A percentile compares a stretch with the other conserved stretches of the same genome.
Conservation (phyloP, 768 basidiomycete species). For the Rhizopogon vinicolor region DNA sequence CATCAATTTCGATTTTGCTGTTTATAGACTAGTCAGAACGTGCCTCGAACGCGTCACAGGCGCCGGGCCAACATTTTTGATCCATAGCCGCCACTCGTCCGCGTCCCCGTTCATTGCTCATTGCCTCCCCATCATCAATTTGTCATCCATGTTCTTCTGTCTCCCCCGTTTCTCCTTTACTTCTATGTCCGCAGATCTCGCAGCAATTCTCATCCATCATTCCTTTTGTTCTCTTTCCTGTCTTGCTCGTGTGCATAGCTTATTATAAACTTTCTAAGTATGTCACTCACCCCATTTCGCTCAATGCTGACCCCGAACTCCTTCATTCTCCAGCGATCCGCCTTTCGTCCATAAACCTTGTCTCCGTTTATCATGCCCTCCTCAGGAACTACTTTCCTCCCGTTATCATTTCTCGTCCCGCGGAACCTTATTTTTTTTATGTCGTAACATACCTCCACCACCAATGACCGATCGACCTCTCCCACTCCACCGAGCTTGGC, state of each 20-base stretch:
- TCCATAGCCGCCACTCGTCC: too few species aligned
- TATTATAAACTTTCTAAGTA: too few species aligned
- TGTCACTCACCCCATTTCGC: too few species aligned
- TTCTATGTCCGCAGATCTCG: background rate
- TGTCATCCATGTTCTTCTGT: background rate
- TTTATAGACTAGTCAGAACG: too few species aligned
- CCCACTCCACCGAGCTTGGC: background rate
- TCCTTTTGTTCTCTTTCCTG: background rate
- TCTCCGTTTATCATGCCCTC: background rate
- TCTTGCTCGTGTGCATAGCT: background rate
- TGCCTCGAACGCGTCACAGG: too few species aligned
- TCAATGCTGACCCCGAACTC: too few species aligned
- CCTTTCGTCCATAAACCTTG: too few species aligned
- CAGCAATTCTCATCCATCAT: background rate
- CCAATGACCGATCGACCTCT: background rate
- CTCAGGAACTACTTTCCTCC: background rate
- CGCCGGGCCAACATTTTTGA: too few species aligned
- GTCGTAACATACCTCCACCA: background rate
- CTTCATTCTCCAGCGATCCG: too few species aligned
- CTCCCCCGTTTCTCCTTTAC: background rate
- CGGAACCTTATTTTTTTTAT: background rate
- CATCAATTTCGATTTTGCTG: too few species aligned
- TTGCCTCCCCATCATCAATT: too few species aligned
- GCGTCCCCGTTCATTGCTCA: too few species aligned
- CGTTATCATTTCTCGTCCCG: background rate